A percentile compares a stretch with the other conserved stretches of the same genome.
Evolutionary conservation across 805 yeast species (phyloP).

Genomic region (Candida endomychidarum): DNA sequence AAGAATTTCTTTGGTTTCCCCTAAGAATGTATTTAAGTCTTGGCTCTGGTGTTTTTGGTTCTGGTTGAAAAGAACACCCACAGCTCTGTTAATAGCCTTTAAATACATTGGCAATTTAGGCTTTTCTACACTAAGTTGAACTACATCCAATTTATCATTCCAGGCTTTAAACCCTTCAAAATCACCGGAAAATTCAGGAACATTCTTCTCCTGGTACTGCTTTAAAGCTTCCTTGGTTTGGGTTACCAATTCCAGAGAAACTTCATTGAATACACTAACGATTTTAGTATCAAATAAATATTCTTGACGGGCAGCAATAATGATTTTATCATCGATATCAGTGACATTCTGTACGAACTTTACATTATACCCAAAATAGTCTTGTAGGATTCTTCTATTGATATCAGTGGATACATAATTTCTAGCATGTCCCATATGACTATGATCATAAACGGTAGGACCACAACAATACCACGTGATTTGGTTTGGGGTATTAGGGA

Average conservation of each 20-base stretch:
- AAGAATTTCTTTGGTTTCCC: slow-evolving; percentile 67
- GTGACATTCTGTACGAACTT: slow-evolving; percentile 94
- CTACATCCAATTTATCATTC: slow-evolving; percentile 50
- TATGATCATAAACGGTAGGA: slow-evolving; percentile 94
- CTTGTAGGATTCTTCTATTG: slow-evolving; percentile 82
- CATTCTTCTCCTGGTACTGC: slow-evolving; percentile 52
- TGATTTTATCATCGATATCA: slow-evolving; percentile 97
- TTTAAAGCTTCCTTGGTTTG: slow-evolving; percentile 46
- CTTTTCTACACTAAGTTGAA: slow-evolving; percentile 49
- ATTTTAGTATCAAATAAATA: slow-evolving; percentile 68
- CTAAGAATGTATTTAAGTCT: slow-evolving; percentile 42
- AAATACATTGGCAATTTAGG: slow-evolving; percentile 90
- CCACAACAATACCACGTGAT: slow-evolving; percentile 98
- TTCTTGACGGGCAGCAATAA: slow-evolving; percentile 89
- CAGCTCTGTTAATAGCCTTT: slow-evolving; percentile 58
- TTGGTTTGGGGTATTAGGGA: slow-evolving; percentile 62
- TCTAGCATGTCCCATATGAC: slow-evolving; percentile 99
- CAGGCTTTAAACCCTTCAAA: slow-evolving; percentile 46
- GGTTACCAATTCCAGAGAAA: slow-evolving; percentile 35
- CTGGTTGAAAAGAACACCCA: slow-evolving; percentile 42
- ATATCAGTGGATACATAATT: slow-evolving; percentile 94
- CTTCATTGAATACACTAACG: slow-evolving; percentile 22
- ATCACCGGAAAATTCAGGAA: slow-evolving; percentile 43
- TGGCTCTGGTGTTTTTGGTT: slow-evolving; percentile 18
- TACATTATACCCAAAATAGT: slow-evolving; percentile 88